Base-by-base conservation (phyloP, 2,329 filamentous ascomycete species). In the Penicillium sp. region DNA sequence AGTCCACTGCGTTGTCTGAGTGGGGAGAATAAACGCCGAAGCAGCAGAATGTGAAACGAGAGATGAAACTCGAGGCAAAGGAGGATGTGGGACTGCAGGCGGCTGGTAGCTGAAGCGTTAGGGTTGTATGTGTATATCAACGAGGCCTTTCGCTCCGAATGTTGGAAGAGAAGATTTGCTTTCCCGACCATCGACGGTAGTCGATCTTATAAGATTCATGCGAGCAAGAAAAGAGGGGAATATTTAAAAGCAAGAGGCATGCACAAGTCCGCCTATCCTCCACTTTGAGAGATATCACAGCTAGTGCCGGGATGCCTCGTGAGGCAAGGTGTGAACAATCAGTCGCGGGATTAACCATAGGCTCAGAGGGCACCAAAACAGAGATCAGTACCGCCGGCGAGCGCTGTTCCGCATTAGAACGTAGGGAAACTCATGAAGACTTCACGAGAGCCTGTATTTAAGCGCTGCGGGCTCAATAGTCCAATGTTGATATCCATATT, bases 391-490 rank as follows among this genome's bases (percentile, higher is more conserved):
- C 57, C 64, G 65, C 63, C 58, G 53, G 57, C 55, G 53, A 59
- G 57, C 45, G 52, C 61, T 59, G 60, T 63, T 59, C 61, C 60
- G 64, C 64, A 63, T 50, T 52, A 55, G 55, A 55, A 53, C 46
- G 55, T 55, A 58, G 33, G 49, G 33, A 45, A 43, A 33, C n/a
- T 31, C 45, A 41, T 45, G 57, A 55, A 61, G 59, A 57, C 55
- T 64, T 56, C 56, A 66, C 54, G 59, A 64, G 58, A 57, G 57
- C 60, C 63, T 66, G 61, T 62, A 62, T 64, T 66, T 67, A 68
- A 69, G 66, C 66, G 66, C 65, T 60, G 54, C 48, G 50, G 54
- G 59, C 58, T 47, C 57, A 57, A 53, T 60, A 56, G 54, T 57
- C 39, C 49, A 45, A 49, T 50, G 48, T 57, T 56, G 49, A 59